A percentile compares a stretch with the other conserved stretches of the same genome.
Evolutionary conservation across 2,329 filamentous ascomycete genomes (phyloP).

Genomic region (Phialophora chinensis): DNA sequence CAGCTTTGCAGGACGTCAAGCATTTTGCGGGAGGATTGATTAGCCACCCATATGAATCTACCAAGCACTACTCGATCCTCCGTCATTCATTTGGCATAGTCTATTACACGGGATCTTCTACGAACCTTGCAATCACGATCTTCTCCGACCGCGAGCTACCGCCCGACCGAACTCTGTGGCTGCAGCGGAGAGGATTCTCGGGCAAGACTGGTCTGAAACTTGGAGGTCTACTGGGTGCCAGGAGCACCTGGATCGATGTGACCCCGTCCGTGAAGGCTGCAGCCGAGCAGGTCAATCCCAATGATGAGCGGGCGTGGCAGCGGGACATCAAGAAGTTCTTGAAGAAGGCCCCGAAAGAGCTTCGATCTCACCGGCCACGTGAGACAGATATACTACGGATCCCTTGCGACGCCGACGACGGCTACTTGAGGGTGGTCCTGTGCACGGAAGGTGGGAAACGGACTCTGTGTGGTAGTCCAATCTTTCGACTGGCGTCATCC

Average conservation of each 20-base stretch:
- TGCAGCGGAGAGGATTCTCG: conserved; percentile 71
- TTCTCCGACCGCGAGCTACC: conserved; percentile 66
- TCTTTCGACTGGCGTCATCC: conserved; percentile 72
- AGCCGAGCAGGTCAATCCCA: conserved; percentile 57
- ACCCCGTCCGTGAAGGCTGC: conserved; percentile 62
- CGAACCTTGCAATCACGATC: conserved; percentile 68
- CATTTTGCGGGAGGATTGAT: conserved; percentile 71
- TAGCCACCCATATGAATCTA: conserved; percentile 67
- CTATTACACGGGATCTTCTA: conserved; percentile 70
- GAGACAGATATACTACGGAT: conserved; percentile 71
- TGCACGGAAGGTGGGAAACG: conserved; percentile 61
- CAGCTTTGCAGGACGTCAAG: conserved; percentile 59
- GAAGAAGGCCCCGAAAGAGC: conserved; percentile 58
- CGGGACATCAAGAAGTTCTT: conserved; percentile 69
- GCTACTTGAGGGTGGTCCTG: conserved; percentile 71
- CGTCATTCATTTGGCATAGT: conserved; percentile 69
- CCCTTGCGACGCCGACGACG: conserved; percentile 67
- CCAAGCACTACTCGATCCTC: conserved; percentile 69
- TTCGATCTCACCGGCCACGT: conserved; percentile 59
- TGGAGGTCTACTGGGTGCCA: conserved; percentile 66
- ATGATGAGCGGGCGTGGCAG: conserved; percentile 70
- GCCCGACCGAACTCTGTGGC: conserved; percentile 65
- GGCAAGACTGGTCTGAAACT: conserved; percentile 72
- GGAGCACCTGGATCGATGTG: conserved; percentile 69
- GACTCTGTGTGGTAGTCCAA: conserved; percentile 68